Evolutionary conservation across 305 asterid species (phyloP), one percentile per base, ranked within the genome.

Genomic region (Rubia tinctorum): DNA sequence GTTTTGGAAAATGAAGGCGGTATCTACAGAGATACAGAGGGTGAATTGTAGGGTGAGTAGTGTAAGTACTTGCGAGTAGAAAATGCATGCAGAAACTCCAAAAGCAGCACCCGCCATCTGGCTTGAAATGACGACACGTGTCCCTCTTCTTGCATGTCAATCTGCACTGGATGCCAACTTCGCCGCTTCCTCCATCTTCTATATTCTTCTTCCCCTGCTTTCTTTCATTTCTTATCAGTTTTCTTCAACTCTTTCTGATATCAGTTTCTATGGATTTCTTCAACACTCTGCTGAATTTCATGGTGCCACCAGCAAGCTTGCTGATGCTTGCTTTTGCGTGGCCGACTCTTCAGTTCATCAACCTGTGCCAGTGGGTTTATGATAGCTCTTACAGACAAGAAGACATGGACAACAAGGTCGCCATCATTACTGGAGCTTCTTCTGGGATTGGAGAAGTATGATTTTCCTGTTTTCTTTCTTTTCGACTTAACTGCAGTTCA

Each of bases 381-480:
- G 84, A 49, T 68, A 66, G 82, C 43, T 81, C 34, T 67, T 83
- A 74, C 83, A 75, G 71, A 58, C 89, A 90, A 53, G 90, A 90
- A 58, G 80, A 80, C 65, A 85, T 94, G 93, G 90, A 82, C 18
- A 43, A 87, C 67, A 94, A 89, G 77, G 98, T 94, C 0, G 98
- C 83, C 27, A 69, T 91, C 75, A 86, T 90, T 80, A 94, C 98
- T 37, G 99, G 98, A 8, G 99, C 99, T 71, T 92, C 98, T 75
- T 92, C 98, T 55, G 99, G 97, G 2, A 88, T 94, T 25, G 99
- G 98, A 72, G 99, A 94, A 96, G 99, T 94, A 88, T 42, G 64
- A 8, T 20, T n/a, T 20, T 23, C 37, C 64, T 8, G 0, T 8
- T 3, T 59, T 59, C 64, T 11, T 10, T 59, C 30, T 3, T 49